Conservation (phyloP, 192 early-diverging fungal species). For the Gaertneriomyces sp. region DNA sequence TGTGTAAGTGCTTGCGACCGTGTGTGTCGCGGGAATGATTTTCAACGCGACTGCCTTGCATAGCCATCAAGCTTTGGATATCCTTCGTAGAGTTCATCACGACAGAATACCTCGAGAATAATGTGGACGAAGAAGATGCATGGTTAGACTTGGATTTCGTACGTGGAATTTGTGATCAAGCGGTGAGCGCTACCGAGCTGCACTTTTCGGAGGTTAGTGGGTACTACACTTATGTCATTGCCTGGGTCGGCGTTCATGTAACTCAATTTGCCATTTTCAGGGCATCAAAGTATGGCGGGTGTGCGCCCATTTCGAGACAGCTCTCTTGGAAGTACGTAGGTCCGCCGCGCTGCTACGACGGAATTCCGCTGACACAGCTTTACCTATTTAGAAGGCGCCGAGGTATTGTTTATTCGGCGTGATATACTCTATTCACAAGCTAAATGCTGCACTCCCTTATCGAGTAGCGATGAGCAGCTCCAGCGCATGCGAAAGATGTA, state of each 20-base stretch:
- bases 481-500: slow-evolving; percentile 40
- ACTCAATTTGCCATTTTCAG: slow-evolving; percentile 14
- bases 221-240: neutral
- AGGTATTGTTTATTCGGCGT: too few species aligned
- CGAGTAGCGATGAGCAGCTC: slow-evolving; percentile 10
- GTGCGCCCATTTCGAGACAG: slow-evolving; percentile 57
- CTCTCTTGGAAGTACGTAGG: slow-evolving; percentile 34
- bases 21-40: neutral
- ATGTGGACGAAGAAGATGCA: slow-evolving; percentile 32
- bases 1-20: slow-evolving; percentile 51
- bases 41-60: neutral
- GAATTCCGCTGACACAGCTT: too few species aligned
- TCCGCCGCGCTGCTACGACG: neutral
- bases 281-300: slow-evolving; percentile 64
- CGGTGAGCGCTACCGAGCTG: slow-evolving; percentile 44
- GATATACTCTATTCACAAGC: too few species aligned
- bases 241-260: neutral
- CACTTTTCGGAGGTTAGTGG: slow-evolving; percentile 51
- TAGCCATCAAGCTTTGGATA: slow-evolving; percentile 68
- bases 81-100: slow-evolving; percentile 56
- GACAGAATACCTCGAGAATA: slow-evolving; percentile 41
- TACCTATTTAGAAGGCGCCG: too few species aligned
- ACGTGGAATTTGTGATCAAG: slow-evolving; percentile 41
- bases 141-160: slow-evolving; percentile 44
- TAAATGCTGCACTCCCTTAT: neutral